These are phyloP conservation scores for Talaromyces ruber DNA, from an alignment of 495 filamentous ascomycete genomes.

Conservation along the genomic window DNA sequence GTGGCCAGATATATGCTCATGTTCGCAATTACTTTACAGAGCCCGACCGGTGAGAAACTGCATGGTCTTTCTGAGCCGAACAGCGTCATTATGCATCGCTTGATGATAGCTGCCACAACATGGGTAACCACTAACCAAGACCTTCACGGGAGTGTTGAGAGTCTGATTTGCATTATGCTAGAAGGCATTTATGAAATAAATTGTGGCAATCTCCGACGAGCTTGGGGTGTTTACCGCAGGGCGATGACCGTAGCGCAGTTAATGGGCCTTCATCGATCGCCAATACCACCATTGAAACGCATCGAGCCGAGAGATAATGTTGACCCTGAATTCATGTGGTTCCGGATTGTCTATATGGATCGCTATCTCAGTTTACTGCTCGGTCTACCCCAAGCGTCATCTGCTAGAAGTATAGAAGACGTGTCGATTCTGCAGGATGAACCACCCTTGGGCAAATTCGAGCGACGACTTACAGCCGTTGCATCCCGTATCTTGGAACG, in stretches of 20 bases:
- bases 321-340: constrained; percentile 4
- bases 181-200: constrained; percentile 33
- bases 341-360: constrained; percentile 13
- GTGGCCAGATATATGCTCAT: background rate
- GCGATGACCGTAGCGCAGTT: constrained; percentile 28
- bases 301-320: background rate
- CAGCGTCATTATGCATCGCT: background rate
- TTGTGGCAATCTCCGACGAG: constrained; percentile 32
- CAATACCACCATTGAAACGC: background rate
- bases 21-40: background rate
- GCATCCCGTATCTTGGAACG: background rate
- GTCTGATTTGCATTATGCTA: constrained; percentile 35
- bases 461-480: constrained; percentile 1
- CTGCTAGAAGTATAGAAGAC: constrained; percentile 10
- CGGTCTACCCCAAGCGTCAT: constrained; percentile 30
- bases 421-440: background rate
- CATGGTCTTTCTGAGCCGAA: background rate
- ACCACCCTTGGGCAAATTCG: background rate
- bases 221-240: constrained; percentile 29
- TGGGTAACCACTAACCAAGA: background rate
- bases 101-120: background rate
- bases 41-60: background rate
- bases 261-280: background rate
- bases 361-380: constrained; percentile 26
- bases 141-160: constrained; percentile 27